These are phyloP conservation scores for Neonectria sp. DNA, from an alignment of 2,329 filamentous ascomycete genomes.

Conservation along the genomic window DNA sequence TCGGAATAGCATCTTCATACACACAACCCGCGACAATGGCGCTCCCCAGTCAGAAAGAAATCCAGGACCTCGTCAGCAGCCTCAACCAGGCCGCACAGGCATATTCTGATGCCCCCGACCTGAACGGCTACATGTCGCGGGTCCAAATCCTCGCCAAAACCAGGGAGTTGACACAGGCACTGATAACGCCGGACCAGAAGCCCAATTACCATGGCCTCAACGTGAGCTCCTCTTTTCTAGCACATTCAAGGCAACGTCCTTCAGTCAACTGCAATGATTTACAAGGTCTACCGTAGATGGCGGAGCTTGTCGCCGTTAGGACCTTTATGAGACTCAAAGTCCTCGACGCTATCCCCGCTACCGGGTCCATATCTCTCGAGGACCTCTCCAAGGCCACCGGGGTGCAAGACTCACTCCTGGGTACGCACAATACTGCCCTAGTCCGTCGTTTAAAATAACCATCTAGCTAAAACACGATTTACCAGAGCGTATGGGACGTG, in stretches of 20 bases:
- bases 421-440: slow-evolving; percentile 24
- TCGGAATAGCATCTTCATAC: not conserved
- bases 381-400: slow-evolving; percentile 47
- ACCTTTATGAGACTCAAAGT: slow-evolving; percentile 51
- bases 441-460: not conserved
- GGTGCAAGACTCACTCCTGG: slow-evolving; percentile 48
- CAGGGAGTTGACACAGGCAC: slow-evolving; percentile 45
- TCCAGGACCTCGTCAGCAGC: slow-evolving; percentile 39
- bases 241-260: rapidly evolving
- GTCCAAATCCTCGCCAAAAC: slow-evolving; percentile 47
- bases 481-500: slow-evolving; percentile 48
- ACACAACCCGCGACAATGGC: slow-evolving; percentile 25
- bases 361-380: slow-evolving; percentile 47
- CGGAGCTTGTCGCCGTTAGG: slow-evolving; percentile 48
- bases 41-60: slow-evolving; percentile 37
- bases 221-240: slow-evolving; percentile 30
- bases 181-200: slow-evolving; percentile 48
- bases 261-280: not conserved
- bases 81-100: slow-evolving; percentile 38
- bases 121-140: slow-evolving; percentile 45
- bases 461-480: not conserved
- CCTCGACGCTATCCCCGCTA: slow-evolving; percentile 47
- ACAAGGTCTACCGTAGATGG: slow-evolving; percentile 43
- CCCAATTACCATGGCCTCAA: slow-evolving; percentile 54
- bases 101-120: slow-evolving; percentile 44